Percentiles rank a stretch among this genome's conserved stretches.
Evolutionary conservation across 2,329 filamentous ascomycete genomes (phyloP).

Genomic region (Onygenales sp.): DNA sequence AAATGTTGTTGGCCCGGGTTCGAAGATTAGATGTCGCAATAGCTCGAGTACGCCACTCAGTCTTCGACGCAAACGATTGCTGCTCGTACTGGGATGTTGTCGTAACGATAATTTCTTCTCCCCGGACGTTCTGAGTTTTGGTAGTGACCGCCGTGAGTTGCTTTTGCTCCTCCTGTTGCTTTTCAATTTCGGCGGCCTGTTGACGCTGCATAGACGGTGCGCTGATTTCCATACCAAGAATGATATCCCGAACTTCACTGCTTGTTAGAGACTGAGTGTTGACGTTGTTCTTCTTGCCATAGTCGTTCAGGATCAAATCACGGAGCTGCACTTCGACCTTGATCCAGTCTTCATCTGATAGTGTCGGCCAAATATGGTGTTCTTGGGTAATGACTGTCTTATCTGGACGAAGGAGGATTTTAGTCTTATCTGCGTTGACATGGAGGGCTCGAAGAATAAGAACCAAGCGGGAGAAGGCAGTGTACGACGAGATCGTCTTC

Average conservation of each 20-base stretch:
- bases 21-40: slow-evolving; percentile 94
- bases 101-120: slow-evolving; percentile 95
- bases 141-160: slow-evolving; percentile 96
- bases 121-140: slow-evolving; percentile 93
- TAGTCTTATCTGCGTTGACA: slow-evolving; percentile 97
- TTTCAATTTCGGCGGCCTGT: slow-evolving; percentile 96
- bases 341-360: slow-evolving; percentile 96
- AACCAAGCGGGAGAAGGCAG: slow-evolving; percentile 90
- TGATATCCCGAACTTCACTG: slow-evolving; percentile 96
- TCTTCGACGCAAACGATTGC: slow-evolving; percentile 96
- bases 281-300: slow-evolving; percentile 99
- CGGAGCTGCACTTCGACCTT: slow-evolving; percentile 96
- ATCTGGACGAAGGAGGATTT: slow-evolving; percentile 86
- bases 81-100: slow-evolving; percentile 98
- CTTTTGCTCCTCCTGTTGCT: slow-evolving; percentile 93
- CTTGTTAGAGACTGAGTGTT: slow-evolving; percentile 94
- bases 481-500: slow-evolving; percentile 97
- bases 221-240: slow-evolving; percentile 98
- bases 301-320: slow-evolving; percentile 94
- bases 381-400: slow-evolving; percentile 98
- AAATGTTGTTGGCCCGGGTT: slow-evolving; percentile 94
- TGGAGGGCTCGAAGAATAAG: slow-evolving; percentile 89
- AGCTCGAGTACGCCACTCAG: slow-evolving; percentile 92
- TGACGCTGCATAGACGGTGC: slow-evolving; percentile 97
- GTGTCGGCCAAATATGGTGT: slow-evolving; percentile 94